A percentile compares a stretch with the other conserved stretches of the same genome.
Conservation (phyloP, 2,329 filamentous ascomycete species). For the Calonectria montana region DNA sequence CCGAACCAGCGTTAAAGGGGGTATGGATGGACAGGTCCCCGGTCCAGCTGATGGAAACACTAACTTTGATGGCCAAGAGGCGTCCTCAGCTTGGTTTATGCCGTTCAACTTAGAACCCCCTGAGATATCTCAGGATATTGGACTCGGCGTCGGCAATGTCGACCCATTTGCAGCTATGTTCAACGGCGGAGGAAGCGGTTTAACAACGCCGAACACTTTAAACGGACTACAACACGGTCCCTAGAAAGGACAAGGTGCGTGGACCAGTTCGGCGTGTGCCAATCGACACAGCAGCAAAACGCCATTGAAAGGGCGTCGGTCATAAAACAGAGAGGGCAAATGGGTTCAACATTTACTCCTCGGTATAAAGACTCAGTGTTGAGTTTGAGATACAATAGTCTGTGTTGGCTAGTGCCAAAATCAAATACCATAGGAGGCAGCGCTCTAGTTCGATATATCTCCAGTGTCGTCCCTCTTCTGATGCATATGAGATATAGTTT, state of each 20-base stretch:
- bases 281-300: not conserved
- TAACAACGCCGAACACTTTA: conserved; percentile 50
- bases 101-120: conserved; percentile 92
- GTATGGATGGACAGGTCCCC: conserved; percentile 44
- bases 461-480: not conserved
- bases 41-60: conserved; percentile 34
- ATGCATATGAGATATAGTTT: not conserved
- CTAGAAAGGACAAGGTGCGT: conserved; percentile 35
- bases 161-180: conserved; percentile 65
- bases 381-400: conserved; percentile 12
- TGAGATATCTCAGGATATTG: conserved; percentile 63
- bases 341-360: conserved; percentile 3
- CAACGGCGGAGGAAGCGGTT: conserved; percentile 50
- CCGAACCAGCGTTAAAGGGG: conserved; percentile 43
- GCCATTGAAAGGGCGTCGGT: not conserved
- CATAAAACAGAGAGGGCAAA: not conserved
- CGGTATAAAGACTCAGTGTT: not conserved
- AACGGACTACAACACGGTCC: conserved; percentile 47
- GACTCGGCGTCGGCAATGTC: conserved; percentile 54
- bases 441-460: not conserved
- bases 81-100: conserved; percentile 85
- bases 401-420: not conserved
- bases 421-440: not conserved
- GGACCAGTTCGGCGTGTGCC: conserved; percentile 2
- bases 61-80: conserved; percentile 53